A percentile compares a stretch with the other conserved stretches of the same genome.
These are phyloP conservation scores for Diaporthe longicolla DNA, from an alignment of 2,329 filamentous ascomycete genomes.

Conservation along the genomic window DNA sequence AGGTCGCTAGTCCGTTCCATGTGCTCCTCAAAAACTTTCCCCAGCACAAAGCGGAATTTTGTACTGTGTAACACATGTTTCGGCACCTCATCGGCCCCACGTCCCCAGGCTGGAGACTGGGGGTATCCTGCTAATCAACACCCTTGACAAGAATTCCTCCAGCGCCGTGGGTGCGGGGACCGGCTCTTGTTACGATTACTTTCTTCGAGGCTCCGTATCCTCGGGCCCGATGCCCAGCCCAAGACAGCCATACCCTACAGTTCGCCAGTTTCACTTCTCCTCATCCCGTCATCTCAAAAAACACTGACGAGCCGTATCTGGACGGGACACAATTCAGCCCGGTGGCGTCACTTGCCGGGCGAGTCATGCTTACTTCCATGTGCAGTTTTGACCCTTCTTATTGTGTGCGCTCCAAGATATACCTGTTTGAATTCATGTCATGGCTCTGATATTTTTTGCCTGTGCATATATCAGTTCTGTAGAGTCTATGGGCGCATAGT, in stretches of 20 bases:
- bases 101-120: background rate
- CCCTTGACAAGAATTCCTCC: background rate
- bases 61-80: constrained; percentile 32
- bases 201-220: constrained; percentile 12
- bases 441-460: background rate
- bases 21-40: background rate
- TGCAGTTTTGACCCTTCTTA: background rate
- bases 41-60: constrained; percentile 25
- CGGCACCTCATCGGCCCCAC: constrained; percentile 23
- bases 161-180: background rate
- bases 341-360: background rate
- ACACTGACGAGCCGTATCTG: background rate
- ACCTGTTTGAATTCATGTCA: background rate
- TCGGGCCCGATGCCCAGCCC: constrained; percentile 5
- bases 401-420: background rate
- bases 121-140: constrained; percentile 12
- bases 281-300: background rate
- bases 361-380: background rate
- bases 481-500: background rate
- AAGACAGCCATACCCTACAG: background rate
- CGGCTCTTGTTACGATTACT: background rate
- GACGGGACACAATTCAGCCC: too few species aligned
- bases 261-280: background rate
- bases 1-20: background rate
- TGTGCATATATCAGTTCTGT: background rate